A percentile compares a stretch with the other conserved stretches of the same genome.
Conservation (phyloP, 2,329 filamentous ascomycete genomes). For the Phaeomoniella chlamydospora region DNA sequence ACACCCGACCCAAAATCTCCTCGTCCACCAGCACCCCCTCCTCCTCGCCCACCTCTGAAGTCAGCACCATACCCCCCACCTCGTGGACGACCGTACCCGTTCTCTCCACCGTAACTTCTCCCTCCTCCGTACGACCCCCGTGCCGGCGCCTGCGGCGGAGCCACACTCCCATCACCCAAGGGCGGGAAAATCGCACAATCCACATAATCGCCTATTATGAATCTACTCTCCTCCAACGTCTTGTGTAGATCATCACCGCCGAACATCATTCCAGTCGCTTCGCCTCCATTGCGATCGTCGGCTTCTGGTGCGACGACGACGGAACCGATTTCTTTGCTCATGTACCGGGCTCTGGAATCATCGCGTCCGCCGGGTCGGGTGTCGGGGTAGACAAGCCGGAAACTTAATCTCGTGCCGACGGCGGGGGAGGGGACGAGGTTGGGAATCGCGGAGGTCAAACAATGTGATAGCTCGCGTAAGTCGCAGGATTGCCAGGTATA, state of each 20-base stretch:
- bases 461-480: constrained; percentile 63
- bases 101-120: constrained; percentile 23
- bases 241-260: constrained; percentile 51
- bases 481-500: constrained; percentile 80
- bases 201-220: constrained; percentile 81
- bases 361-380: constrained; percentile 30
- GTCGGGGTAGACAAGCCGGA: constrained; percentile 76
- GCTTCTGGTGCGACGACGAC: constrained; percentile 51
- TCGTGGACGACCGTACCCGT: constrained; percentile 26
- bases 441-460: constrained; percentile 56
- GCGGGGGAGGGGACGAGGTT: constrained; percentile 54
- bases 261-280: constrained; percentile 19
- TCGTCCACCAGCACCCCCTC: constrained; percentile 21
- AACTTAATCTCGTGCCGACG: constrained; percentile 72
- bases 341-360: constrained; percentile 44
- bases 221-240: constrained; percentile 61
- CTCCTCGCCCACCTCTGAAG: constrained; percentile 19
- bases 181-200: constrained; percentile 70
- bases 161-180: constrained; percentile 57
- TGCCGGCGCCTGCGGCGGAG: constrained; percentile 33
- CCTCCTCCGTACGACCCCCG: no score
- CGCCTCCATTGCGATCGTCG: constrained; percentile 15
- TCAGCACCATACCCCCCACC: constrained; percentile 21
- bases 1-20: constrained; percentile 23
- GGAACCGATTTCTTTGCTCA: constrained; percentile 69